These are phyloP conservation scores for Diutina siamensis DNA, from an alignment of 1,139 yeast species.

Conservation along the genomic window DNA sequence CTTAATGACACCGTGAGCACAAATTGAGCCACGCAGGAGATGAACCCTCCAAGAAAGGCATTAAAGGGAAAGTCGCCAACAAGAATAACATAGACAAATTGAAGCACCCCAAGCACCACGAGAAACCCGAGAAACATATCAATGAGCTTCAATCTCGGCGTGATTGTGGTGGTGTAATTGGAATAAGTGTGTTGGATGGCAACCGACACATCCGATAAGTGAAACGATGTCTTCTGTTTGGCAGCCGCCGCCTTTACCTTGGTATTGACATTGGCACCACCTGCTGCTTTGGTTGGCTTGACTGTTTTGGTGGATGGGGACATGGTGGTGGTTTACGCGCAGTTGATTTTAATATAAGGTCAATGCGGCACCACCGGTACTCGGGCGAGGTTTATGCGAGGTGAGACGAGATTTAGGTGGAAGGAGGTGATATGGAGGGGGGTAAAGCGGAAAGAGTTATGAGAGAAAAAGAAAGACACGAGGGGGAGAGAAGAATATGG, in stretches of 20 bases:
- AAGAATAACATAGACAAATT: conserved; percentile 62
- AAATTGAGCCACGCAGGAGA: conserved; percentile 89
- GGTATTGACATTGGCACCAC: background rate
- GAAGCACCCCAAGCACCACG: conserved; percentile 64
- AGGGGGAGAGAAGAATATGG: no score
- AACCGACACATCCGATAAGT: conserved; percentile 29
- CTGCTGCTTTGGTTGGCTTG: background rate
- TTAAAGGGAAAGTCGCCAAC: conserved; percentile 93
- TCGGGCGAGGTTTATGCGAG: background rate
- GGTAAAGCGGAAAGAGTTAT: no score
- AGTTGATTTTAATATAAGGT: background rate
- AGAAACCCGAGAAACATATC: conserved; percentile 69
- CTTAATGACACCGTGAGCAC: conserved; percentile 75
- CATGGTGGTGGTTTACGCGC: background rate
- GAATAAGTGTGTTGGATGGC: conserved; percentile 38
- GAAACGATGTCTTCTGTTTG: background rate
- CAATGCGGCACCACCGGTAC: background rate
- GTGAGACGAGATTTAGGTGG: no score
- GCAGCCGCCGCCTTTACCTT: background rate
- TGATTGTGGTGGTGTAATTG: conserved; percentile 31
- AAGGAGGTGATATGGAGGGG: no score
- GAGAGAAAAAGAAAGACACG: no score
- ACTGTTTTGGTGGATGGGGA: background rate
- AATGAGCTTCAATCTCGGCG: conserved; percentile 49
- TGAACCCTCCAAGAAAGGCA: conserved; percentile 90